Evolutionary conservation across 139 green algal genomes (phyloP), one percentile per base, ranked within the genome.

Genomic region (Chlamydomonas applanata): DNA sequence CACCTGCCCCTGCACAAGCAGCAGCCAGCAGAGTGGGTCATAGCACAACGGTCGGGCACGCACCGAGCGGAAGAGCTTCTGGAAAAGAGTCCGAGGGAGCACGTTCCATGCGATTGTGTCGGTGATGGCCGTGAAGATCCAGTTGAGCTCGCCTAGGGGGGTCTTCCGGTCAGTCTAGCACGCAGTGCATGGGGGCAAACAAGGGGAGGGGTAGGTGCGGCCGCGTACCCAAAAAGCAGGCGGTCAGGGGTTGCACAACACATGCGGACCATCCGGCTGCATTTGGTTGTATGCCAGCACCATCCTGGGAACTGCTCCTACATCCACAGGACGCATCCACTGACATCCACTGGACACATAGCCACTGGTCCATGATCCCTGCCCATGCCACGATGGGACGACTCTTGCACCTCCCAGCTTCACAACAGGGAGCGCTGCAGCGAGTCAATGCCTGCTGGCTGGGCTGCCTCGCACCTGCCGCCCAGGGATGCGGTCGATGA

Each of bases 51-150:
- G 7, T 19, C 19, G 25, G n/a, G 17, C 13, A 54, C 81, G 35
- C 79, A 90, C 89, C 87, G 93, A 95, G 9, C 96, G 73, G 85
- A 99, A 99, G 0, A 99, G 90, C 76, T 93, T 92, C 83, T 99
- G 96, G 72, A 99, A 99, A 5, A 99, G 88, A 22, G 89, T 85
- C 4, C 93, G 82, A 2, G 96, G 96, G 52, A 99, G 87, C 71
- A 89, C 69, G 82, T 99, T 98, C 96, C 96, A 99, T 2, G 96
- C 96, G 52, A 99, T 99, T 60, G 96, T 99, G 89, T 99, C 96
- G 1, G 96, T 99, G 83, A 99, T 97, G 72, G 96, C 96, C 0
- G 96, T 99, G 89, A 99, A 99, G 65, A 99, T 97, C 96, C 96
- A 99, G 81, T 98, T 98, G 17, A 98, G 91, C 88, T 99, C 96